Percentiles rank a stretch among this genome's conserved stretches.
Evolutionary conservation across 805 yeast genomes (phyloP).

Genomic region (Myxozyma lipomycoides): DNA sequence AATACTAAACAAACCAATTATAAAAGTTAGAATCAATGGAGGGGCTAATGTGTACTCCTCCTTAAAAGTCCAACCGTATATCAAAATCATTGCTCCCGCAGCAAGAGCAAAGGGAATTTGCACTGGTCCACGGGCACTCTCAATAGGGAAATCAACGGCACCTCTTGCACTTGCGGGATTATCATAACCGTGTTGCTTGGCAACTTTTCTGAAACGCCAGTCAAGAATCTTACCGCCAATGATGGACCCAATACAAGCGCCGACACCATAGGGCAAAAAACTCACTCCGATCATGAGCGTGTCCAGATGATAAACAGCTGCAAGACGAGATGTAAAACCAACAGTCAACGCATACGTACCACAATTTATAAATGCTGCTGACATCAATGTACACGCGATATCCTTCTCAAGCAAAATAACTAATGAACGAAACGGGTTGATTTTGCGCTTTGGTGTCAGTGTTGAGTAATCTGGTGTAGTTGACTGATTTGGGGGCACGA

Average conservation of each 20-base stretch:
- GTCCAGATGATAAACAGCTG: conserved; percentile 47
- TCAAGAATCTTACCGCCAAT: conserved; percentile 51
- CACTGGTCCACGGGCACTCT: conserved; percentile 18
- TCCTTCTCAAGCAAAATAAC: conserved; percentile 5
- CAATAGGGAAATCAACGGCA: conserved; percentile 19
- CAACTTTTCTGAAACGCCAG: conserved; percentile 8
- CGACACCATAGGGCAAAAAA: conserved; percentile 72
- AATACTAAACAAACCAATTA: conserved; percentile 14
- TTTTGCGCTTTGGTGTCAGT: background rate
- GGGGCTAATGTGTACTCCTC: conserved; percentile 13
- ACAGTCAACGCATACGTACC: conserved; percentile 1
- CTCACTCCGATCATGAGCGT: conserved; percentile 63
- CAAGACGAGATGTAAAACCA: conserved; percentile 49
- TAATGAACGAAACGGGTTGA: conserved; percentile 8
- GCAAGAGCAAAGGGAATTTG: conserved; percentile 1
- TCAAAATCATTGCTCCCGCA: conserved; percentile 32
- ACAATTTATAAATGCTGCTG: conserved; percentile 1
- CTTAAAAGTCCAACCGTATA: conserved; percentile 26
- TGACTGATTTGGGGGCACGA: background rate
- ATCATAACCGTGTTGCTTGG: conserved; percentile 1
- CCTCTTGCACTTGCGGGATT: background rate
- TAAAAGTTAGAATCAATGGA: conserved; percentile 16
- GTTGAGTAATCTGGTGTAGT: background rate
- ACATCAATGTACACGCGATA: conserved; percentile 2
- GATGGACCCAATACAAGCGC: conserved; percentile 60